A percentile compares a stretch with the other conserved stretches of the same genome.
Conservation (phyloP, 257 asterid species). For the Gentiana macrophylla region DNA sequence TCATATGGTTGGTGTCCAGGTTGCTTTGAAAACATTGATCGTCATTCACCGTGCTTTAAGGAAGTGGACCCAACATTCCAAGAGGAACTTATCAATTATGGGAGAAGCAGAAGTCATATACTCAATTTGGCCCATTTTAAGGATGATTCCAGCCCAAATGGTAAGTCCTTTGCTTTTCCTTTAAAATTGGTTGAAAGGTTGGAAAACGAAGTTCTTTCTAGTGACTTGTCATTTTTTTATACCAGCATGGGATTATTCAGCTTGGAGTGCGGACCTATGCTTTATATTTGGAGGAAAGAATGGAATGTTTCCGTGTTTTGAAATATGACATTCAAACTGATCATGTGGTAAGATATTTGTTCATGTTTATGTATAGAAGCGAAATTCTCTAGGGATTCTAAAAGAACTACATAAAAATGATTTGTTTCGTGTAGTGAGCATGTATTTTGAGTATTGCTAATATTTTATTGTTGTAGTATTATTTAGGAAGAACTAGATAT, state of each 20-base stretch:
- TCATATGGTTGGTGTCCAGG: constrained; percentile 31
- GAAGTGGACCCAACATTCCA: constrained; percentile 98
- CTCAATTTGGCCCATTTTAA: constrained; percentile 89
- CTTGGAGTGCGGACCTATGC: constrained; percentile 95
- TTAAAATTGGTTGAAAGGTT: constrained; percentile 2
- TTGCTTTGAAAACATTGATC: constrained; percentile 86
- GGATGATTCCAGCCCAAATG: constrained; percentile 95
- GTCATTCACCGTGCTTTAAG: constrained; percentile 95
- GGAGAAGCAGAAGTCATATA: constrained; percentile 75
- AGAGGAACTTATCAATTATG: constrained; percentile 82
- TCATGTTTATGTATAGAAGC: neutral
- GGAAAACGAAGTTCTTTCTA: constrained; percentile 4
- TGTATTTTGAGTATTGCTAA: neutral
- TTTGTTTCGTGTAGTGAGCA: neutral
- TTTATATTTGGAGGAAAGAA: constrained; percentile 87
- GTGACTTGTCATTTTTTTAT: constrained; percentile 16
- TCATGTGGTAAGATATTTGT: constrained; percentile 41
- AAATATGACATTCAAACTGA: constrained; percentile 80
- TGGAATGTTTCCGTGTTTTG: constrained; percentile 82
- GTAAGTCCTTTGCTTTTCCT: constrained; percentile 27
- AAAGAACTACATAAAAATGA: neutral
- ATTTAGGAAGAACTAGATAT: too few species aligned
- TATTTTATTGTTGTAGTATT: too few species aligned
- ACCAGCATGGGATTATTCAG: constrained; percentile 97
- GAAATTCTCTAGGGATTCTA: neutral